Evolutionary conservation across 495 filamentous ascomycete species (phyloP).

Genomic region (Penicillium manginii): DNA sequence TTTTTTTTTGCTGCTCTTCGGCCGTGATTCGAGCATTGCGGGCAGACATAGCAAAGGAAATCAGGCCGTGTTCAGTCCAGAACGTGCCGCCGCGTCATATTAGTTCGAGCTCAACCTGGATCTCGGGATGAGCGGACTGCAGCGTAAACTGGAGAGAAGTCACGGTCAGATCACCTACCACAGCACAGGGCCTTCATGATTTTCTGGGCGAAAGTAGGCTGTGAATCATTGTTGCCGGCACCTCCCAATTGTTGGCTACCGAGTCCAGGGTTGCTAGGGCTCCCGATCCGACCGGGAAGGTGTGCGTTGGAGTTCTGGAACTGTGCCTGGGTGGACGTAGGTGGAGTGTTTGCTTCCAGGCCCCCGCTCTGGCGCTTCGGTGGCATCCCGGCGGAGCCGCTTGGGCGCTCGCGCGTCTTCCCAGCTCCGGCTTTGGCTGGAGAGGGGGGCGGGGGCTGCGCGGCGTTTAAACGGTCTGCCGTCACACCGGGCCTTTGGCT

Average conservation of each 20-base stretch:
- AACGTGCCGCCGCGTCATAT: constrained; percentile 20
- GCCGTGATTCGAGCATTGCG: constrained; percentile 33
- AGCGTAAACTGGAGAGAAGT: constrained; percentile 11
- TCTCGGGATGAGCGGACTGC: constrained; percentile 34
- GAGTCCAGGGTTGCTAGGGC: constrained; percentile 58
- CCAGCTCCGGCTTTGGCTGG: constrained; percentile 78
- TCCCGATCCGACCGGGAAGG: constrained; percentile 67
- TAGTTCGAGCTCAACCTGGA: constrained; percentile 37
- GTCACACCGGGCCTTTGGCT: constrained; percentile 69
- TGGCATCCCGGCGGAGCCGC: constrained; percentile 68
- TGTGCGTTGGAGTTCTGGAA: constrained; percentile 90
- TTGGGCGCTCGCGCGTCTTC: constrained; percentile 81
- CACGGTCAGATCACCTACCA: constrained; percentile 57
- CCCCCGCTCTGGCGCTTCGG: constrained; percentile 79
- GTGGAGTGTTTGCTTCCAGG: constrained; percentile 75
- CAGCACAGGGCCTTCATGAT: constrained; percentile 84
- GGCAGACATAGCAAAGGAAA: constrained; percentile 30
- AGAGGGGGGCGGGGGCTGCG: constrained; percentile 87
- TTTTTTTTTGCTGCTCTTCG: constrained; percentile 17
- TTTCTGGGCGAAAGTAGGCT: constrained; percentile 61
- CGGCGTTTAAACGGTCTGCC: constrained; percentile 94
- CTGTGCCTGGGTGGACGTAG: constrained; percentile 83
- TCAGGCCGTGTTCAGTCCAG: constrained; percentile 22
- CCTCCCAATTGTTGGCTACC: constrained; percentile 51
- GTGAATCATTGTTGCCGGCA: constrained; percentile 47